Conservation (phyloP, 495 filamentous ascomycete species). For the Aspergillus wentii region DNA sequence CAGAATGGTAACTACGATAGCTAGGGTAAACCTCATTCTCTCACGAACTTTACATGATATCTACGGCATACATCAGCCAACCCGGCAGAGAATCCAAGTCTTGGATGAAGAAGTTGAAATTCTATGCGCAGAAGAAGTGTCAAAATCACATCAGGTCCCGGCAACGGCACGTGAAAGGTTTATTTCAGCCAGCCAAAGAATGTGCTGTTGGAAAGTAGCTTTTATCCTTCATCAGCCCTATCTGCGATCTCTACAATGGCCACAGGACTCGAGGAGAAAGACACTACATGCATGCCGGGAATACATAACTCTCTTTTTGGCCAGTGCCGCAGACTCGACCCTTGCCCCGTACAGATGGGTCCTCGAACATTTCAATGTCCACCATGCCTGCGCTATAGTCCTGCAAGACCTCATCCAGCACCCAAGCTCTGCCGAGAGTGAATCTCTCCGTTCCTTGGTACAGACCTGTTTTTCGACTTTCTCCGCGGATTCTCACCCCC, state of each 20-base stretch:
- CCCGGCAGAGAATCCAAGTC: not conserved
- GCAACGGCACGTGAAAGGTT: not conserved
- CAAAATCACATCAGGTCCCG: too few species aligned
- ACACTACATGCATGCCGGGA: not conserved
- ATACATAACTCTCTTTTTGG: not conserved
- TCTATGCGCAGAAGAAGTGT: not conserved
- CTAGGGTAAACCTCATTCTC: not conserved
- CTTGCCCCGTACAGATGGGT: not conserved
- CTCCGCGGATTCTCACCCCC: too few species aligned
- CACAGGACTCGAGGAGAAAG: not conserved
- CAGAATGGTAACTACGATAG: too few species aligned
- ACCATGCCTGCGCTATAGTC: not conserved
- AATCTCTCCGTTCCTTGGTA: not conserved
- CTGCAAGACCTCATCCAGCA: not conserved
- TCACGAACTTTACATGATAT: not conserved
- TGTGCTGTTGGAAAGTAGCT: not conserved
- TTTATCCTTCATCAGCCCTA: slow-evolving; percentile 1
- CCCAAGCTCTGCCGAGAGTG: not conserved
- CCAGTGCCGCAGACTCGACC: not conserved
- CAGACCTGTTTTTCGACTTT: too few species aligned
- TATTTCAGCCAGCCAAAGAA: not conserved
- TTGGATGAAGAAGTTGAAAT: not conserved
- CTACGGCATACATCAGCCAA: not conserved
- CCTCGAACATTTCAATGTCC: not conserved
- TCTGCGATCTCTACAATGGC: not conserved